Base-by-base conservation (phyloP, 2,329 filamentous ascomycete species). In the Rhynchosporium agropyri region DNA sequence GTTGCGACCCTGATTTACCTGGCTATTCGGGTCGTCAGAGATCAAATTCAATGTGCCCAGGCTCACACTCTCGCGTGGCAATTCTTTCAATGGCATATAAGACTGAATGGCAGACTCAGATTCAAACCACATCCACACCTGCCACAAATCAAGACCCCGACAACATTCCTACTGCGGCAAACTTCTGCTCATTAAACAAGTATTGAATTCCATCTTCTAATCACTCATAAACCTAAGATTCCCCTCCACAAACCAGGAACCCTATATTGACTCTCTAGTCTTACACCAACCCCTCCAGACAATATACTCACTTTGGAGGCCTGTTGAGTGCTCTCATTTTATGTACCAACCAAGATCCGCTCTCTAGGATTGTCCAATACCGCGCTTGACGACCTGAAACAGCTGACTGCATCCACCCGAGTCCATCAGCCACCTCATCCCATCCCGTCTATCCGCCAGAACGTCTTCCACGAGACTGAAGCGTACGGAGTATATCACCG, bases 81-180 rank as follows among this genome's bases (percentile, higher is more conserved):
- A 36, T 36, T 26, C 26, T 50, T 36, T 26, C 26, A 26, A 43
- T 15, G 26, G 20, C 46, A 38, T 62, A 13, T 8, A 42, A 53
- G 15, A 55, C 36, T 13, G 31, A 65, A 20, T 57, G 54, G 51
- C 15, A 38, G 12, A 26, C 20, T 40, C 54, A 89, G 85, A 80
- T 93, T 50, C 91, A 96, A 81, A 93, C 91, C n/a, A 95, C 94
- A 75, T 95, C 89, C 77, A 91, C 89, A 1, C 81, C 88, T 0
- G 75, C 85, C 4, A 75, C 76, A 15, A 86, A 84, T 29, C 89
- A 93, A 73, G 84, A 88, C 70, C 78, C 77, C 1, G 71, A 76
- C 28, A 80, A 84, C 55, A 79, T 86, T 89, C 89, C 0, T 91
- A 91, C 74, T 79, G 88, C 69, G 75, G 83, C 1, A 72, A 78